Conservation (phyloP, 139 green algal genomes). For the Chlorella sp. region DNA sequence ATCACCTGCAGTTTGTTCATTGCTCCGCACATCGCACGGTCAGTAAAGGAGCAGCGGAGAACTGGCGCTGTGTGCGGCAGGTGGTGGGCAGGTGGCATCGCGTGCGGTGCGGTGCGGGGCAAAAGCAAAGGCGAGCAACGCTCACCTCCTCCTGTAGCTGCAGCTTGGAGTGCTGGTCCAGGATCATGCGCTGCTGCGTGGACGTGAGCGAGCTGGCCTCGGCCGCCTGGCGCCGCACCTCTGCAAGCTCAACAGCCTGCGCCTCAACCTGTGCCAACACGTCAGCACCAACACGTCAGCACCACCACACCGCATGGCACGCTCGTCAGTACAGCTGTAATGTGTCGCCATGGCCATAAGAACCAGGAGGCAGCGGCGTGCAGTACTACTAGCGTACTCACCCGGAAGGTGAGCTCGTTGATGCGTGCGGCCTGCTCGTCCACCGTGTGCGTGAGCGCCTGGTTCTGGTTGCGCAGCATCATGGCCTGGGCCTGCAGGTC, state of each 20-base stretch:
- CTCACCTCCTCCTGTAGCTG: slow-evolving; percentile 29
- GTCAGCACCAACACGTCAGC: background rate
- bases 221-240: background rate
- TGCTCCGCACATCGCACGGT: too few relatives aligned
- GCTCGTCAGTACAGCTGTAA: background rate
- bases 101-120: too few relatives aligned
- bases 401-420: background rate
- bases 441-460: background rate
- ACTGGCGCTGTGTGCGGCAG: too few relatives aligned
- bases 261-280: background rate
- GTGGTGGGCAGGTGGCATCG: too few relatives aligned
- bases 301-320: too few relatives aligned
- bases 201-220: slow-evolving; percentile 5
- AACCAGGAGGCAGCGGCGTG: background rate
- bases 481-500: background rate
- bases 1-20: slow-evolving; percentile 25
- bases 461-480: background rate
- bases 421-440: background rate
- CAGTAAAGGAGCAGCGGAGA: too few relatives aligned
- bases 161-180: slow-evolving; percentile 33
- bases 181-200: slow-evolving; percentile 18
- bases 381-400: background rate
- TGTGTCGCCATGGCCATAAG: background rate
- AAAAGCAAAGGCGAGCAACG: too few relatives aligned
- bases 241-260: background rate